A percentile compares a stretch with the other conserved stretches of the same genome.
These are phyloP conservation scores for Trichopus zeylanicus DNA, from an alignment of 116 monocot species.

Conservation along the genomic window DNA sequence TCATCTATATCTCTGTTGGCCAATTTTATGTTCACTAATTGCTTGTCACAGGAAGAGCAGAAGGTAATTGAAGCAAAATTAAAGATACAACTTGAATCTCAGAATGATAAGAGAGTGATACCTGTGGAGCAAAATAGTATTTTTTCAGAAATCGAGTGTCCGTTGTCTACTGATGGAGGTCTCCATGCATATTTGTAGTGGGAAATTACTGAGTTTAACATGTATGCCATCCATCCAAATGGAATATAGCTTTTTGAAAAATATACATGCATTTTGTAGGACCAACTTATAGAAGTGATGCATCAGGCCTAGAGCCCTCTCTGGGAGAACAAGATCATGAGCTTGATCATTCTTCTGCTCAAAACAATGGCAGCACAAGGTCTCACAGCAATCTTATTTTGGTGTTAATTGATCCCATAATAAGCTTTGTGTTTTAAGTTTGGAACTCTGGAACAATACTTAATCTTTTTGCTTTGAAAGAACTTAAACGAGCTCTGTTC, in stretches of 20 bases:
- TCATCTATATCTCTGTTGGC: background rate
- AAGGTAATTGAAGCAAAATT: constrained; percentile 43
- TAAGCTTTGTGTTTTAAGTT: background rate
- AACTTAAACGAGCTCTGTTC: no score
- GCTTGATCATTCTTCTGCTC: background rate
- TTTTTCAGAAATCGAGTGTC: constrained; percentile 1
- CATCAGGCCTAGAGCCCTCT: background rate
- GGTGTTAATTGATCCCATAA: background rate
- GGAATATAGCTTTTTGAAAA: background rate
- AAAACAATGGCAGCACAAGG: background rate
- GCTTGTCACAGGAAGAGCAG: constrained; percentile 37
- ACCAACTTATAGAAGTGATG: background rate
- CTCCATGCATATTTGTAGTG: no score
- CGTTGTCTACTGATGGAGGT: background rate
- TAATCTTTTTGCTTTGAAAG: no score
- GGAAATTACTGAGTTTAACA: no score
- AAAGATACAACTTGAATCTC: constrained; percentile 27
- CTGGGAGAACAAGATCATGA: background rate
- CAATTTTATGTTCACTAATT: background rate
- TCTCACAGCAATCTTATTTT: background rate
- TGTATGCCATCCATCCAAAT: no score
- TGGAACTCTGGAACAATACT: no score
- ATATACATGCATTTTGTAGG: background rate
- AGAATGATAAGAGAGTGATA: constrained; percentile 9
- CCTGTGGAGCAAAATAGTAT: background rate